Evolutionary conservation across 2,329 filamentous ascomycete species (phyloP).

Genomic region (Neospermospora avenae): DNA sequence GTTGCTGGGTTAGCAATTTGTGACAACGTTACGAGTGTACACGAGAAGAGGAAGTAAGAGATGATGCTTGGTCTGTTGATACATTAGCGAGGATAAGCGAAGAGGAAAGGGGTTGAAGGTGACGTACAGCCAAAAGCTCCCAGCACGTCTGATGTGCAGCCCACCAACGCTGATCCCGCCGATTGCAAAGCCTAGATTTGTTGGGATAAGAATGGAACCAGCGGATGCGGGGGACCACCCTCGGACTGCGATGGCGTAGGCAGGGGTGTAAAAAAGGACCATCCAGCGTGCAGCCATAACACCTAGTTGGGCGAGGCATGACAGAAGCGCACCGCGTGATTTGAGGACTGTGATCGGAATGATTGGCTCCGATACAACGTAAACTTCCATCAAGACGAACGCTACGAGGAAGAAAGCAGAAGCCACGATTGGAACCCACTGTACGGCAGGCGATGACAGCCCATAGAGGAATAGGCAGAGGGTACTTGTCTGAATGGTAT

Average conservation of each 20-base stretch:
- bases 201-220: slow-evolving; percentile 75
- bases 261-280: slow-evolving; percentile 76
- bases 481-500: slow-evolving; percentile 49
- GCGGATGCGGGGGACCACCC: slow-evolving; percentile 66
- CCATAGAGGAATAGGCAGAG: slow-evolving; percentile 72
- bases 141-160: slow-evolving; percentile 69
- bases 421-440: slow-evolving; percentile 55
- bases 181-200: slow-evolving; percentile 73
- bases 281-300: slow-evolving; percentile 81
- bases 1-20: slow-evolving; percentile 51
- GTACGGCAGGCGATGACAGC: slow-evolving; percentile 61
- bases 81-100: background rate
- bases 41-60: slow-evolving; percentile 58
- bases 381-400: slow-evolving; percentile 62
- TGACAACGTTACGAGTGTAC: slow-evolving; percentile 56
- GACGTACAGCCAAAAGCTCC: slow-evolving; percentile 64
- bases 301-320: slow-evolving; percentile 70
- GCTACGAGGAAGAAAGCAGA: slow-evolving; percentile 50
- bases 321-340: slow-evolving; percentile 67
- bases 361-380: slow-evolving; percentile 64
- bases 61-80: slow-evolving; percentile 50
- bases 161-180: slow-evolving; percentile 72
- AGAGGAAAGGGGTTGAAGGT: background rate
- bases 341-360: slow-evolving; percentile 69
- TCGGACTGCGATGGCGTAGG: slow-evolving; percentile 74